Evolutionary conservation across 2,329 filamentous ascomycete species (phyloP).

Genomic region (Fusarium agapanthi): DNA sequence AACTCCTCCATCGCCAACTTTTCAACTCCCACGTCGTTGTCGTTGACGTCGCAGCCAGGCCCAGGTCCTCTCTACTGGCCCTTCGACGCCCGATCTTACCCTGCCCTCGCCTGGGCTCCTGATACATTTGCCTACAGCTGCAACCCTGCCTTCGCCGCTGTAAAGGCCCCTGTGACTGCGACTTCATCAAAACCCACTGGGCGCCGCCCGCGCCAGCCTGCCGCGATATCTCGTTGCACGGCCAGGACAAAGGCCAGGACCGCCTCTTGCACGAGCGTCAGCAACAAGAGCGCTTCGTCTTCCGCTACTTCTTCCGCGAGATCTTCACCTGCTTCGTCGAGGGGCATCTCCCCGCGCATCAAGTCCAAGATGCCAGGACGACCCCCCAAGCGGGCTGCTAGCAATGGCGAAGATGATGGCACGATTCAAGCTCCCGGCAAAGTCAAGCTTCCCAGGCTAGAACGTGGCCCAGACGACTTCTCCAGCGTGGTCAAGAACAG

Average conservation of each 20-base stretch:
- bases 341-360: slow-evolving; percentile 29
- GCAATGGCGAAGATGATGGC: slow-evolving; percentile 45
- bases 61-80: slow-evolving; percentile 28
- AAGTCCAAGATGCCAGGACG: slow-evolving; percentile 39
- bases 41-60: slow-evolving; percentile 19
- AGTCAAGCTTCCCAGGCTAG: slow-evolving; percentile 59
- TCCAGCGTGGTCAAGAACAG: slow-evolving; percentile 65
- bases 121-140: slow-evolving; percentile 25
- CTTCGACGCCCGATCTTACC: slow-evolving; percentile 26
- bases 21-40: slow-evolving; percentile 19
- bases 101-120: slow-evolving; percentile 33
- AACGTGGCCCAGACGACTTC: slow-evolving; percentile 60
- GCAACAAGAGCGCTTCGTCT: slow-evolving; percentile 16
- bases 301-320: slow-evolving; percentile 16
- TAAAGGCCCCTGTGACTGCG: slow-evolving; percentile 28
- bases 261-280: slow-evolving; percentile 14
- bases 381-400: slow-evolving; percentile 36
- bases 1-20: slow-evolving; percentile 39
- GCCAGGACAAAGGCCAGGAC: slow-evolving; percentile 22
- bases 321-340: slow-evolving; percentile 27
- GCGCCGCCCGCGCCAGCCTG: slow-evolving; percentile 40
- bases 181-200: slow-evolving; percentile 29
- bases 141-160: slow-evolving; percentile 14
- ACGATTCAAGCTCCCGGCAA: slow-evolving; percentile 46
- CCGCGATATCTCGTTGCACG: slow-evolving; percentile 27